Conservation (phyloP, 1,284 basidiomycete genomes). For the Boletellus deceptivus region DNA sequence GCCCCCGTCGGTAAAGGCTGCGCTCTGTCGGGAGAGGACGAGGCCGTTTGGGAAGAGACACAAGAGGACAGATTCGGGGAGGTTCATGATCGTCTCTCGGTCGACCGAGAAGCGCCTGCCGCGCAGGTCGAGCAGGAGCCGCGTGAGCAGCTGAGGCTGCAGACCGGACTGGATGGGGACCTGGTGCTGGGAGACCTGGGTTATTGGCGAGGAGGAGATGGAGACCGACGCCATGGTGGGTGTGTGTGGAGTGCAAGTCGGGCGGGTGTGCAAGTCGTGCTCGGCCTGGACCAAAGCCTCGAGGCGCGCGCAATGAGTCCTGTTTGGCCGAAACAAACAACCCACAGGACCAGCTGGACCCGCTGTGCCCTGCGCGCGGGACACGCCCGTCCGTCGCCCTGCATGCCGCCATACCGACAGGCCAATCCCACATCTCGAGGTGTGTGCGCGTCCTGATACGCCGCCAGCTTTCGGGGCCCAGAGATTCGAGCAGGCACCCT, state of each 20-base stretch:
- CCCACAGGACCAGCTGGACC: too few relatives aligned
- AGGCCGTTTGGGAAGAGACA: slow-evolving; percentile 98
- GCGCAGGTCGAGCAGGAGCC: slow-evolving; percentile 89
- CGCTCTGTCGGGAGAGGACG: slow-evolving; percentile 85
- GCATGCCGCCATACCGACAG: not conserved
- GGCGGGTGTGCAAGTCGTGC: slow-evolving; percentile 17
- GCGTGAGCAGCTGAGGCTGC: slow-evolving; percentile 80
- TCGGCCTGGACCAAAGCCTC: slow-evolving; percentile 30
- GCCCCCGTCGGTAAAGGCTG: slow-evolving; percentile 67
- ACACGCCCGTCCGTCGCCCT: too few relatives aligned
- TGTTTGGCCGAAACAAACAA: slow-evolving; percentile 35
- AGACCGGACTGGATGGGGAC: slow-evolving; percentile 66
- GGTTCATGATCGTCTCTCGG: slow-evolving; percentile 96
- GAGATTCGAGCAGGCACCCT: not conserved
- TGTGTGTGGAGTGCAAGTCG: slow-evolving; percentile 11
- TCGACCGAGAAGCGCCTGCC: slow-evolving; percentile 93
- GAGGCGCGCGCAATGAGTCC: slow-evolving; percentile 26
- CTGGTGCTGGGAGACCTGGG: slow-evolving; percentile 73
- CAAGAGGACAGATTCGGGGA: slow-evolving; percentile 94
- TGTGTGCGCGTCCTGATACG: slow-evolving; percentile 8
- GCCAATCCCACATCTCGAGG: slow-evolving; percentile 2
- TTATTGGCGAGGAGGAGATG: slow-evolving; percentile 75
- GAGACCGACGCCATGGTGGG: slow-evolving; percentile 47
- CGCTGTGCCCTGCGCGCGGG: too few relatives aligned
- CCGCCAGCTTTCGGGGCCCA: slow-evolving; percentile 15